Percentiles rank a stretch among this genome's conserved stretches.
Evolutionary conservation across 192 early-diverging fungal species (phyloP).

Genomic region (Backusella mclennaniae): DNA sequence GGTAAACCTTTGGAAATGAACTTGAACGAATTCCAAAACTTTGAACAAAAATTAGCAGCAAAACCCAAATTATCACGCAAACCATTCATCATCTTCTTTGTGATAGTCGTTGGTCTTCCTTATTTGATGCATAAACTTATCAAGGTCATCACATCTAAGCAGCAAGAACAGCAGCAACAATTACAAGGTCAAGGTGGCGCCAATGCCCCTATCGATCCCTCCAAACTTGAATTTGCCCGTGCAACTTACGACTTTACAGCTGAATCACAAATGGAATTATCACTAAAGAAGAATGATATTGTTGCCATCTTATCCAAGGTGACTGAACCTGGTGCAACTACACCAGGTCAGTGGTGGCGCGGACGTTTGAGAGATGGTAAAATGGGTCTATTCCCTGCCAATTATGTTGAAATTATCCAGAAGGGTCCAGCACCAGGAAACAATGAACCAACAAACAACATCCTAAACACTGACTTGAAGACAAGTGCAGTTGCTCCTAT

Average conservation of each 20-base stretch:
- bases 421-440: slow-evolving; percentile 42
- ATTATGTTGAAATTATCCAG: slow-evolving; percentile 87
- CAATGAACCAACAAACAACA: neutral
- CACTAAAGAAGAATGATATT: slow-evolving; percentile 82
- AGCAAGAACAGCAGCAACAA: slow-evolving; percentile 35
- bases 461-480: neutral
- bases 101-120: slow-evolving; percentile 86
- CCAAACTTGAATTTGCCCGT: slow-evolving; percentile 82
- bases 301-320: slow-evolving; percentile 85
- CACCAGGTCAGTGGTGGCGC: slow-evolving; percentile 88
- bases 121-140: slow-evolving; percentile 91
- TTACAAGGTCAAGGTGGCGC: slow-evolving; percentile 8
- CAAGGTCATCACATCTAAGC: slow-evolving; percentile 56
- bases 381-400: slow-evolving; percentile 89
- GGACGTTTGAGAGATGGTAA: slow-evolving; percentile 79
- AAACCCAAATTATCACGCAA: slow-evolving; percentile 54
- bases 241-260: slow-evolving; percentile 84
- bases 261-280: slow-evolving; percentile 77
- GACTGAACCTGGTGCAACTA: slow-evolving; percentile 62
- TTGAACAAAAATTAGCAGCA: slow-evolving; percentile 49
- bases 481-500: neutral
- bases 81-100: slow-evolving; percentile 80
- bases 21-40: slow-evolving; percentile 71
- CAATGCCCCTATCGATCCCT: slow-evolving; percentile 34
- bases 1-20: slow-evolving; percentile 75